Evolutionary conservation across 1,284 basidiomycete genomes (phyloP), one percentile per base, ranked within the genome.

Genomic region (Cutaneotrichosporon cutaneum): DNA sequence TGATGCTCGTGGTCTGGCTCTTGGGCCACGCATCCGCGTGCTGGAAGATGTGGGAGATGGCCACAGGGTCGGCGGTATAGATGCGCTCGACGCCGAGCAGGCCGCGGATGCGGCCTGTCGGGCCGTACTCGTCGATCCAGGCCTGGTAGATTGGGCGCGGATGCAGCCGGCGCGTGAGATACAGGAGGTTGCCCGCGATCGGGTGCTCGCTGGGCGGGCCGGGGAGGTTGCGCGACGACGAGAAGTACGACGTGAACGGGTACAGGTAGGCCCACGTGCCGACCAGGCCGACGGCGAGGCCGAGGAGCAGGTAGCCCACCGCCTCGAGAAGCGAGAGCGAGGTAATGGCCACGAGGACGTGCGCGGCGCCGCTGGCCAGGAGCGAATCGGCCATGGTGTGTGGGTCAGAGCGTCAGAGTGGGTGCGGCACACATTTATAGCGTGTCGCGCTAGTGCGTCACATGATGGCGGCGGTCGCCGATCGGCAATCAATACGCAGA

Each of bases 1-100:
- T 81, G 50, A 85, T 4, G 26, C 83, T 77, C 3, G 88, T 81
- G 62, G 85, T 84, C 45, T 85, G 82, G 0, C 87, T 86, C 72
- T 88, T 89, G 18, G 86, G 86, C 72, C 86, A 89, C 42, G 83
- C 80, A 69, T 88, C 86, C 2, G 84, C 81, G 58, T 83, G 81
- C n/a, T 80, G 80, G 57, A 89, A 82, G 57, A 90, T 84, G 64
- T 88, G 83, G 4, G 82, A 81, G 22, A 88, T 74, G 0, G 87
- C 87, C 30, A 81, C 76, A 0, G 84, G 83, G 73, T 89, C 87
- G 50, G 82, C 83, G 22, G 85, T 85, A 76, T 86, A 79, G 79
- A 63, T 48, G 4, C 47, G 24, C 30, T 35, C 22, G 3, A 62
- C 35, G 21, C 36, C 44, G 18, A 32, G 36, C 2, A 60, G 32